These are phyloP conservation scores for Tolypocladium amazonense DNA, from an alignment of 2,329 filamentous ascomycete genomes.

Conservation along the genomic window DNA sequence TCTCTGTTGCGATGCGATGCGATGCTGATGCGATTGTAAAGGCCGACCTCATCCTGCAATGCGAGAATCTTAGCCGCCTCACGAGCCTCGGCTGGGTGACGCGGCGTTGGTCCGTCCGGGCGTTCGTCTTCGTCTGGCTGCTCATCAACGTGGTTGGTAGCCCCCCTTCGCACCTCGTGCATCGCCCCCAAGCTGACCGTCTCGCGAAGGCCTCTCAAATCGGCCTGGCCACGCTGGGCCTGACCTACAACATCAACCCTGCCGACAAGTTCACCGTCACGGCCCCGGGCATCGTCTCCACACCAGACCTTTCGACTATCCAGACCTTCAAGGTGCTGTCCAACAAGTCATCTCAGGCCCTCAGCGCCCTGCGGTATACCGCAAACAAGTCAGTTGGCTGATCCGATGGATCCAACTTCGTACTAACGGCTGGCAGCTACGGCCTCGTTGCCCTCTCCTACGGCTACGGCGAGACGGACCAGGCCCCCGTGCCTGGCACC, in stretches of 20 bases:
- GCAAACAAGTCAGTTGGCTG: conserved; percentile 24
- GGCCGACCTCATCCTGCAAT: conserved; percentile 12
- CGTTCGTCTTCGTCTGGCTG: conserved; percentile 11
- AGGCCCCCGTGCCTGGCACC: conserved; percentile 16
- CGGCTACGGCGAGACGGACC: conserved; percentile 8
- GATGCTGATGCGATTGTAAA: neutral
- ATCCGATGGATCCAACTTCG: neutral
- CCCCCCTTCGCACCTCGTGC: neutral
- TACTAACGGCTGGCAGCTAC: conserved; percentile 17
- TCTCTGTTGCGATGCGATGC: neutral
- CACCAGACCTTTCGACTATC: conserved; percentile 25
- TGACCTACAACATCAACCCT: conserved; percentile 30
- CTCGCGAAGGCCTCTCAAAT: conserved; percentile 27
- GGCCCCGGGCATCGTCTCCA: conserved; percentile 20
- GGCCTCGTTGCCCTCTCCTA: conserved; percentile 25
- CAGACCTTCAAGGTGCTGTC: conserved; percentile 19
- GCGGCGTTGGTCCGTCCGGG: conserved; percentile 6
- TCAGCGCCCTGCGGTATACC: conserved; percentile 27
- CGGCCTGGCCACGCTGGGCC: conserved; percentile 28
- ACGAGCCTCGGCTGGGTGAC: conserved; percentile 9
- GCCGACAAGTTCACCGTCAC: conserved; percentile 22
- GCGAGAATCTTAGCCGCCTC: conserved; percentile 13
- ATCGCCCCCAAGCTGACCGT: neutral
- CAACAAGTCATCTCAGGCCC: conserved; percentile 6
- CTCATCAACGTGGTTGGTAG: conserved; percentile 11